Evolutionary conservation across 1,284 basidiomycete genomes (phyloP).

Genomic region (Trichosporon asahii): DNA sequence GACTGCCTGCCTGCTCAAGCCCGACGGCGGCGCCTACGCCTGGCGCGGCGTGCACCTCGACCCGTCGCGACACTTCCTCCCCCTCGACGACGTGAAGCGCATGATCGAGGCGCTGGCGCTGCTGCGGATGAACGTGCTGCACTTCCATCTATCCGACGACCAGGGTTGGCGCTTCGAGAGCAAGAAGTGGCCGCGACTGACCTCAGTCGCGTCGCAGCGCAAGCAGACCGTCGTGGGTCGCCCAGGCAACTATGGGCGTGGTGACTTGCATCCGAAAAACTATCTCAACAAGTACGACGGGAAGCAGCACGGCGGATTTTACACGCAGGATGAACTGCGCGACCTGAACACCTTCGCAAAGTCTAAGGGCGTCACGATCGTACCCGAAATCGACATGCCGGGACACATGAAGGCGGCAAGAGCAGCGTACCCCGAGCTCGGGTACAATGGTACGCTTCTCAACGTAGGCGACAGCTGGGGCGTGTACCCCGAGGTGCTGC

Average conservation of each 20-base stretch:
- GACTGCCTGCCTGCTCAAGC: constrained; percentile 6
- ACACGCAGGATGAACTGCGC: constrained; percentile 23
- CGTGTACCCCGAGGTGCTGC: constrained; percentile 25
- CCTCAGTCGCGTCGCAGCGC: constrained; percentile 14
- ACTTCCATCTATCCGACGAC: constrained; percentile 27
- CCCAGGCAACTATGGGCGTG: constrained; percentile 14
- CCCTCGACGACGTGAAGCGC: constrained; percentile 14
- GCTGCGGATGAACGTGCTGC: constrained; percentile 24
- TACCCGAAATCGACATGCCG: constrained; percentile 29
- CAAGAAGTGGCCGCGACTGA: constrained; percentile 23
- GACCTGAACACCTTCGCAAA: constrained; percentile 19
- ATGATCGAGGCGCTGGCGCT: constrained; percentile 21
- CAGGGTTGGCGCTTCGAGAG: constrained; percentile 30
- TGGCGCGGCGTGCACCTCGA: constrained; percentile 26
- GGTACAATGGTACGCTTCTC: constrained; percentile 17
- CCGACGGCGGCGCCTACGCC: constrained; percentile 20
- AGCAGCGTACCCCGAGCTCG: constrained; percentile 26
- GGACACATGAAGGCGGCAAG: constrained; percentile 28
- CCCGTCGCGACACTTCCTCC: constrained; percentile 20
- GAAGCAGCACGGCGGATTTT: constrained; percentile 23
- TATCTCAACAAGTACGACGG: constrained; percentile 23
- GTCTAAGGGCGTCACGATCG: constrained; percentile 18
- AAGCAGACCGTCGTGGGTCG: constrained; percentile 18
- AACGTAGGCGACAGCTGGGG: constrained; percentile 19
- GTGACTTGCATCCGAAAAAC: constrained; percentile 23